Conservation (phyloP, 805 yeast species). For the Diddensiella santjacobensis region DNA sequence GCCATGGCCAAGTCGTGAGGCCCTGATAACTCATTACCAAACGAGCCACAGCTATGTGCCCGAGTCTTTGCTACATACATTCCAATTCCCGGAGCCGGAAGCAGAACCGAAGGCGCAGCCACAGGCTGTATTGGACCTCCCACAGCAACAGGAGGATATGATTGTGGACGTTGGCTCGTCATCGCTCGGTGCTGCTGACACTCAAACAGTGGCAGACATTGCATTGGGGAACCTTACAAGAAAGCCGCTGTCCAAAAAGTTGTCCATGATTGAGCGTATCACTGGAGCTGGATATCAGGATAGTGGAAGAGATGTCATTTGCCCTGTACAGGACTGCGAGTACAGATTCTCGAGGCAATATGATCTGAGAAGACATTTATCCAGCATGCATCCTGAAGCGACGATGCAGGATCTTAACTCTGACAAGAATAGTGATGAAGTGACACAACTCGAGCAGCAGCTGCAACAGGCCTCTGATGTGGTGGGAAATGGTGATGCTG, state of each 20-base stretch:
- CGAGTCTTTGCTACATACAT: constrained; percentile 4
- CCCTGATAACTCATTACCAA: constrained; percentile 54
- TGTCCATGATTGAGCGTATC: constrained; percentile 30
- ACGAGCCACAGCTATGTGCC: constrained; percentile 41
- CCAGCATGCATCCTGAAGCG: constrained; percentile 15
- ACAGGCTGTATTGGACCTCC: background rate
- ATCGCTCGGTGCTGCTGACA: background rate
- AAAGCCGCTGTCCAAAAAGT: constrained; percentile 11
- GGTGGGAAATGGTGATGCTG: background rate
- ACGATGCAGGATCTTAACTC: background rate
- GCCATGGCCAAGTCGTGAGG: constrained; percentile 40
- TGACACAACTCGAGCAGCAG: background rate
- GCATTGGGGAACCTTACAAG: background rate
- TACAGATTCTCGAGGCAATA: constrained; percentile 36
- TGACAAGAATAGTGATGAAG: background rate
- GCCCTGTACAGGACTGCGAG: constrained; percentile 32
- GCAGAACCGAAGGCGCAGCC: constrained; percentile 1
- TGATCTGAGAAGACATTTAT: constrained; percentile 37
- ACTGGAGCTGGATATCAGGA: constrained; percentile 36
- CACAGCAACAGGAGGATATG: background rate
- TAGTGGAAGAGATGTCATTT: constrained; percentile 28
- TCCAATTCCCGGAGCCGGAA: constrained; percentile 2
- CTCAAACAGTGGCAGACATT: background rate
- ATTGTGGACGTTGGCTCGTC: constrained; percentile 1
- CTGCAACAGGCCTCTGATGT: background rate